Evolutionary conservation across 352 stramenopile species (phyloP).

Genomic region (Globisporangium sylvaticum): DNA sequence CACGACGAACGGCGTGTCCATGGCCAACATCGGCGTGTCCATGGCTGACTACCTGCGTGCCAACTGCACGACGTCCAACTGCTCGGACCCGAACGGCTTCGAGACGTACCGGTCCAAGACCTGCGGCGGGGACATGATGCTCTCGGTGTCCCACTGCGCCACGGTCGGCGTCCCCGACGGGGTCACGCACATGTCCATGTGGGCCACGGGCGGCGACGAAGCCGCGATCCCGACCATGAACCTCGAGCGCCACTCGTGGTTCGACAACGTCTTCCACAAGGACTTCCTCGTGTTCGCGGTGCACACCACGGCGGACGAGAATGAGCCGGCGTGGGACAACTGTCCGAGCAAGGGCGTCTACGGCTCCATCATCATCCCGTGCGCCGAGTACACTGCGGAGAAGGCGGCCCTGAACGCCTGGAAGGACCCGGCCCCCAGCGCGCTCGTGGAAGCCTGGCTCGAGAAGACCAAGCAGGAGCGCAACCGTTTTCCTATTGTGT

Average conservation of each 20-base stretch:
- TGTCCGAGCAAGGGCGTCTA: conserved; percentile 23
- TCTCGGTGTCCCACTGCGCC: conserved; percentile 26
- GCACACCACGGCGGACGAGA: conserved; percentile 12
- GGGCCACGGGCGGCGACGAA: conserved; percentile 22
- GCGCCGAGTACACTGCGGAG: conserved; percentile 15
- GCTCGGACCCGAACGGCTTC: conserved; percentile 19
- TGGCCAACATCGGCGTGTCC: conserved; percentile 23
- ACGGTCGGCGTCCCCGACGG: conserved; percentile 14
- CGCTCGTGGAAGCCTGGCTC: conserved; percentile 26
- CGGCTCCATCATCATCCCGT: conserved; percentile 33
- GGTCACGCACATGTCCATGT: conserved; percentile 22
- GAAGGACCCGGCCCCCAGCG: conserved; percentile 4
- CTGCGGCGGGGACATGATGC: conserved; percentile 36
- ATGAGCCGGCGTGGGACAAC: conserved; percentile 22
- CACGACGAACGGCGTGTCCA: conserved; percentile 20
- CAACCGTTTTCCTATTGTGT: not conserved
- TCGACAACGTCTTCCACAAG: conserved; percentile 6
- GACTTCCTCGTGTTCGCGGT: conserved; percentile 17
- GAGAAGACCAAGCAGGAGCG: conserved; percentile 2
- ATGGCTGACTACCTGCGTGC: conserved; percentile 24
- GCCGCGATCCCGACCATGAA: conserved; percentile 10
- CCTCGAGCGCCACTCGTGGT: conserved; percentile 20
- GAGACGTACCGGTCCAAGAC: conserved; percentile 11
- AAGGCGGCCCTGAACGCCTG: conserved; percentile 13
- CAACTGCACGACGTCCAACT: conserved; percentile 24